Evolutionary conservation across 2,329 filamentous ascomycete species (phyloP), one percentile per base, ranked within the genome.

Genomic region (Penicillium sp.): DNA sequence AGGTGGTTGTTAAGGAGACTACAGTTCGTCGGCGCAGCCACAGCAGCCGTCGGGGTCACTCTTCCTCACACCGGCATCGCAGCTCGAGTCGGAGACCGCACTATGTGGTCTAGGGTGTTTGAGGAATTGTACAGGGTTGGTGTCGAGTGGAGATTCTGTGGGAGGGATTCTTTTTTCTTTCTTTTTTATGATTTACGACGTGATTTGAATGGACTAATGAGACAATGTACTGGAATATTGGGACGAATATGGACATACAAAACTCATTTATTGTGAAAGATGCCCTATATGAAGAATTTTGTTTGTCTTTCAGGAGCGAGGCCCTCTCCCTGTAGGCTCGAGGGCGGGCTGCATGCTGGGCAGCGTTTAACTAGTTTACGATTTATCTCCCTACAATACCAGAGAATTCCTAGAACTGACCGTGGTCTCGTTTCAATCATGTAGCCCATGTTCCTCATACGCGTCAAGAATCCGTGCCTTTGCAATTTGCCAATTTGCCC

Each of bases 1-100:
- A 72, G 5, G 69, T 72, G 15, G 70, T 75, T 34, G 75, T 77
- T 11, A 78, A 76, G 67, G 78, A 80, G 70, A 76, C 72, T 2
- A 68, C 70, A 28, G 76, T 71, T 14, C 63, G 70, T 3, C 64
- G 72, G 43, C 69, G 72, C 12, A 76, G 70, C 54, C 74, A 74
- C 63, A 76, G 70, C 49, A 74, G 71, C 59, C 70, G 74, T 7
- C 67, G 74, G 4, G 74, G 74, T 12, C 72, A 75, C 55, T 67
- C 67, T 10, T 59, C 62, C 5, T 67, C 65, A 5, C 69, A 71
- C 45, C 69, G 71, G 28, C 71, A 71, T 53, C 71, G 71, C 38
- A 70, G 67, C 52, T 71, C 71, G 5, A 67, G 69, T 25, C 65
- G 71, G 20, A 63, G 69, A 55, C 68, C 68, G 42, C 63, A 68